Evolutionary conservation across 495 filamentous ascomycete genomes (phyloP), one percentile per base, ranked within the genome.

Genomic region (Schizothecium vesticola): DNA sequence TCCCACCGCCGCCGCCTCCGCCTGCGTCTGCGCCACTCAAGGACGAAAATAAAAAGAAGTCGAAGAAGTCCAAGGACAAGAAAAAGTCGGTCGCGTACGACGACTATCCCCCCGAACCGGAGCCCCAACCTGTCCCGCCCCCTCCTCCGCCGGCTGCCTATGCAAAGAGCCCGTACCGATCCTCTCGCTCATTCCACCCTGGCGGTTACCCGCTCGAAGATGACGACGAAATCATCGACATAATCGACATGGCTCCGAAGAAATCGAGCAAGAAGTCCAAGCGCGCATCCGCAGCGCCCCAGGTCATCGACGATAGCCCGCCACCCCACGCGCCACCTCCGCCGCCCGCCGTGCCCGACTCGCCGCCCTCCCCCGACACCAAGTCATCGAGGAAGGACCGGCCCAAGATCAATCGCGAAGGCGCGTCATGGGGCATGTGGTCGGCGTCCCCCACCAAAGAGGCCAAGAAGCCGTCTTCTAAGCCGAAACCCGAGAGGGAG

Each of bases 121-220:
- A 26, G 3, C 65, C 71, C 1, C 16, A 51, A 6, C 43, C 43
- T n/a, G 43, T 8, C 7, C 64, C 74, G 11, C 73, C 76, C 7
- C 71, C 61, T 21, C 62, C 70, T 3, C 66, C 69, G 22, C 65
- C 69, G 31, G 31, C 63, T 13, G 77, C 59, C 25, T 26, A 16
- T 28, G 22, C 25, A 9, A 65, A 28, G 63, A 16, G 19, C 60
- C 26, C 63, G 51, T 62, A 84, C 83, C 59, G 56, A 81, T 89
- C 78, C 33, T 76, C 71, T 1, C 66, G 43, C 43, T 51, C 43
- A n/a, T 51, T 51, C 43, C 43, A 83, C 16, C 85, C 84, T 59
- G 83, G 83, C 59, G 79, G 78, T 22, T 86, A 84, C 69, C 85
- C 84, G 3, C 24, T 70, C 26, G 81, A 80, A 25, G 82, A 79